Percentiles rank a stretch among this genome's conserved stretches.
Conservation (phyloP, 2,329 filamentous ascomycete genomes). For the Colletotrichum sp. region DNA sequence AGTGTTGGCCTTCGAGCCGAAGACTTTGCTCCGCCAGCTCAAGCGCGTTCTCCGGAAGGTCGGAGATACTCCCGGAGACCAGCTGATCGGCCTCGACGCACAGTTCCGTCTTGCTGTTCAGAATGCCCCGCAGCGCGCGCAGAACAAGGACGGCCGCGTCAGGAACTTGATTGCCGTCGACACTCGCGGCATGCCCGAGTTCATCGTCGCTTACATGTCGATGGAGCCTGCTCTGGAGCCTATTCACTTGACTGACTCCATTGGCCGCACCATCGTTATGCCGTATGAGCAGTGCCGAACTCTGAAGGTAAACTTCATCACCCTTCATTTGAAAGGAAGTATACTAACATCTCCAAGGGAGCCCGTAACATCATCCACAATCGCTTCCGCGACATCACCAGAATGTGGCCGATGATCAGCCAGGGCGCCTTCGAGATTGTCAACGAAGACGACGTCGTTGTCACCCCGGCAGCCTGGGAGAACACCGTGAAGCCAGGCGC, state of each 20-base stretch:
- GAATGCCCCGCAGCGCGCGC: neutral
- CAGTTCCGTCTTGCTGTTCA: neutral
- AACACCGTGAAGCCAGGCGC: conserved; percentile 11
- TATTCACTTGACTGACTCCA: neutral
- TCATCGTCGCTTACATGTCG: conserved; percentile 9
- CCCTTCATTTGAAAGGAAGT: accelerated
- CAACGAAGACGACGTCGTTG: neutral
- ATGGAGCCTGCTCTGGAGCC: conserved; percentile 2
- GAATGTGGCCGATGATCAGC: conserved; percentile 1
- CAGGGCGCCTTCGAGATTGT: conserved; percentile 9
- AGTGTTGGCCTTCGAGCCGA: neutral
- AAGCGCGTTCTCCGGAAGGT: neutral
- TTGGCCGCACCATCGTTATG: conserved; percentile 1
- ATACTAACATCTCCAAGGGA: neutral
- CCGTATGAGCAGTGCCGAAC: conserved; percentile 4
- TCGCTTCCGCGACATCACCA: neutral
- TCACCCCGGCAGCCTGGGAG: conserved; percentile 5
- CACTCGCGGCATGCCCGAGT: neutral
- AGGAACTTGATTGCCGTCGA: conserved; percentile 6
- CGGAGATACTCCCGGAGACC: neutral
- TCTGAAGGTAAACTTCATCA: neutral
- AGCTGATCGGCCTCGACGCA: neutral
- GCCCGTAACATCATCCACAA: neutral
- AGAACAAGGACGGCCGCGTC: conserved; percentile 4
- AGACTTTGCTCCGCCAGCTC: neutral